Evolutionary conservation across 1,284 basidiomycete species (phyloP), one percentile per base, ranked within the genome.

Genomic region (Papiliotrema nemorosa): DNA sequence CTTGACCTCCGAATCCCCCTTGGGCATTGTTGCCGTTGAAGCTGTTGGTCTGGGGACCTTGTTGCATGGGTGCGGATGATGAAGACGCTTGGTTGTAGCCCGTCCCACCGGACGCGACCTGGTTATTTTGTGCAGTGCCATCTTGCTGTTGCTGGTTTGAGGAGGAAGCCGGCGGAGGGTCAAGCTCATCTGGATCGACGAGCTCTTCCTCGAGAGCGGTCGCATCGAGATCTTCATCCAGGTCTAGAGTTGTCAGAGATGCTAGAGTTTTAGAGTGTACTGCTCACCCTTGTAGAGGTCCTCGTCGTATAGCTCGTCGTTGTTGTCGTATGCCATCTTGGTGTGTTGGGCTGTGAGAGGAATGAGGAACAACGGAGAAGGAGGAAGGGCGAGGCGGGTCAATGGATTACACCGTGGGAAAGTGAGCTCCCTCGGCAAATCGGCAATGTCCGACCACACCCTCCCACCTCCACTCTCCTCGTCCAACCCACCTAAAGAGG

Each of bases 311-410:
- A 66, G 57, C 45, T 71, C 66, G 50, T 73, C 65, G 55, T 68
- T 63, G 50, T n/a, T n/a, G n/a, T 60, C 64, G 55, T 67, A 63
- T 35, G 70, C 60, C 70, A 72, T 71, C 14, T 24, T 64, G n/a
- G 29, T 44, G 14, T n/a, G 25, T 6, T 12, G 14, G 34, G 6
- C 4, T 9, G 44, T 22, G 44, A 36, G 36, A 21, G 36, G 36
- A 38, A 7, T 12, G 36, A 38, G 36, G 7, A 18, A 33, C 31
- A 33, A 16, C 9, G 16, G 31, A 16, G 31, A 33, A 9, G 31
- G 10, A 33, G 31, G 16, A 16, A 9, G 31, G 16, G 31, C 31
- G 31, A n/a, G n/a, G n/a, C n/a, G n/a, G n/a, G n/a, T n/a, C n/a
- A 12, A 2, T 5, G 2, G 22, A 3, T 2, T 29, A 16, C 44